A percentile compares a stretch with the other conserved stretches of the same genome.
Conservation (phyloP, 208 protist genomes). For the Porcisia hertigi region DNA sequence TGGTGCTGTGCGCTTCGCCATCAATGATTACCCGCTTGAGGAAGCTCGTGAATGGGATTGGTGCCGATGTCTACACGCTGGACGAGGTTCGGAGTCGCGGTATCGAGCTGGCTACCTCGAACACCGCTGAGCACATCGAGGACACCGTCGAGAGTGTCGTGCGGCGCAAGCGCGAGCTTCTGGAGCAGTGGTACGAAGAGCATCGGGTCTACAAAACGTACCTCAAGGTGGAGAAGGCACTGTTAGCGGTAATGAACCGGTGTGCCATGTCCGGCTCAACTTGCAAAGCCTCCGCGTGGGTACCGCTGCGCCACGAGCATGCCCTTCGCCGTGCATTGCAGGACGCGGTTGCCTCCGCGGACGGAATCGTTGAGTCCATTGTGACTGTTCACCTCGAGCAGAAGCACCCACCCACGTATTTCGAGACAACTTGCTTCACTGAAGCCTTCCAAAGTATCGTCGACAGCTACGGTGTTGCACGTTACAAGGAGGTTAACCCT, state of each 20-base stretch:
- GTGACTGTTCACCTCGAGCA: slow-evolving; percentile 72
- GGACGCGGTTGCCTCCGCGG: slow-evolving; percentile 46
- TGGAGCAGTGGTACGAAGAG: slow-evolving; percentile 45
- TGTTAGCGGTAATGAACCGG: slow-evolving; percentile 90
- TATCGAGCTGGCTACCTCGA: slow-evolving; percentile 8
- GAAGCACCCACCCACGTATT: slow-evolving; percentile 96
- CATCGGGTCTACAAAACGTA: slow-evolving; percentile 49
- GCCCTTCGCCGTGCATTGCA: slow-evolving; percentile 53
- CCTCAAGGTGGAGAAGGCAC: slow-evolving; percentile 51
- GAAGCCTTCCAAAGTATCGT: slow-evolving; percentile 97
- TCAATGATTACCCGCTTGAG: slow-evolving; percentile 88
- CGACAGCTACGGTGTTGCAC: slow-evolving; percentile 97
- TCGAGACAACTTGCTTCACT: slow-evolving; percentile 96
- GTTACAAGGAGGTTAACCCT: slow-evolving; percentile 93
- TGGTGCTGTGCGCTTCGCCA: slow-evolving; percentile 96
- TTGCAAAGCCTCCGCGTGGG: slow-evolving; percentile 93
- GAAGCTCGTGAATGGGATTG: slow-evolving; percentile 96
- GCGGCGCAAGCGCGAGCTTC: slow-evolving; percentile 42
- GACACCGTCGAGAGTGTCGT: slow-evolving; percentile 28
- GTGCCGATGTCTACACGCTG: slow-evolving; percentile 89
- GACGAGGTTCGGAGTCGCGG: slow-evolving; percentile 22
- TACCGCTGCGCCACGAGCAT: slow-evolving; percentile 58
- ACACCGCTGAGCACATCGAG: slow-evolving; percentile 18
- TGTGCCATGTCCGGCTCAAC: slow-evolving; percentile 90
- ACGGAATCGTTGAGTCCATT: slow-evolving; percentile 85